phyloP scores from a whole-genome alignment of 192 early-diverging fungal genomes.

The Coemansia sp. region DNA sequence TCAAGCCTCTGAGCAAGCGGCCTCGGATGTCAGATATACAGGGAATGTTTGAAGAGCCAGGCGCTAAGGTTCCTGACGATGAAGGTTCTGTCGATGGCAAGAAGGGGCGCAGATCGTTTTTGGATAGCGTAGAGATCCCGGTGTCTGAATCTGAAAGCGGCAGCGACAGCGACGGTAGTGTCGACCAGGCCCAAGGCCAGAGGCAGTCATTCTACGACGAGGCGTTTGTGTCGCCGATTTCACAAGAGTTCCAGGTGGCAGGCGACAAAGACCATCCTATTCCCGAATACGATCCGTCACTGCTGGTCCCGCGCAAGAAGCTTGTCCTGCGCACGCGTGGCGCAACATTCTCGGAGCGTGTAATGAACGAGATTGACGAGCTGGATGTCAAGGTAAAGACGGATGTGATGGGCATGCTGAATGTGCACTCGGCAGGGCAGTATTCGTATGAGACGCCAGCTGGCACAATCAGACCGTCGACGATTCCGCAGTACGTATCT shows the following conservation, averaged over 20 bases:
- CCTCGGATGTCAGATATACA: constrained; percentile 2
- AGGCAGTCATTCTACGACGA: constrained; percentile 18
- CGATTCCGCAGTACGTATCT: constrained; percentile 50
- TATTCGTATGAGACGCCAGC: constrained; percentile 25
- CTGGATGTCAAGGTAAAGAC: constrained; percentile 25
- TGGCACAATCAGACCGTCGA: constrained; percentile 44
- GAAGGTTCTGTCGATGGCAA: constrained; percentile 9
- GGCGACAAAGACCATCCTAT: constrained; percentile 6
- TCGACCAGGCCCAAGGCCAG: background rate
- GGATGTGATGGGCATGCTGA: constrained; percentile 32
- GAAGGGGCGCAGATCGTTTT: constrained; percentile 28
- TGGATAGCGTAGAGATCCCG: constrained; percentile 43
- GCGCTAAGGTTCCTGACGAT: background rate
- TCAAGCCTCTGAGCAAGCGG: constrained; percentile 40
- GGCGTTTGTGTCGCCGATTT: constrained; percentile 37
- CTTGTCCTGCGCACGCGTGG: constrained; percentile 40
- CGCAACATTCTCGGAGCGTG: constrained; percentile 39
- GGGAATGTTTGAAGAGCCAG: constrained; percentile 1
- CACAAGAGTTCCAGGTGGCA: constrained; percentile 40
- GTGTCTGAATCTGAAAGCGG: constrained; percentile 21
- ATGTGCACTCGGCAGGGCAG: constrained; percentile 28
- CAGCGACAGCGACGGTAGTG: constrained; percentile 1
- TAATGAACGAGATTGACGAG: constrained; percentile 39
- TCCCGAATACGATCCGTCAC: constrained; percentile 10
- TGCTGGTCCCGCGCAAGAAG: constrained; percentile 28